These are phyloP conservation scores for Lathyrus oleraceus DNA, from an alignment of 306 rosid species.

Conservation along the genomic window DNA sequence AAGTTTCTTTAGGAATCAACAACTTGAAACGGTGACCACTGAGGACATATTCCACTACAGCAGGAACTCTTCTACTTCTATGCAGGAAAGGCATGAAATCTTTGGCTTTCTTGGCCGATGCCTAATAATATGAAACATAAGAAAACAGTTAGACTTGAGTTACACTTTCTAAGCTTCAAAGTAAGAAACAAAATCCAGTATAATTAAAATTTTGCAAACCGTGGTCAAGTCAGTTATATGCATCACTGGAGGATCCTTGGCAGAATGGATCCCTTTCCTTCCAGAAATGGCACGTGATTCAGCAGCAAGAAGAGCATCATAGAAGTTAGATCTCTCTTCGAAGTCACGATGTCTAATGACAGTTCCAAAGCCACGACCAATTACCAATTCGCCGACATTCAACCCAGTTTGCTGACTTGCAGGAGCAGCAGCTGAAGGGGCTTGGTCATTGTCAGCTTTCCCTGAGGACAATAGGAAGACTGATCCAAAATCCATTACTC, in stretches of 20 bases:
- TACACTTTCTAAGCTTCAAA: conserved; percentile 5
- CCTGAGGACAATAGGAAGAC: conserved; percentile 60
- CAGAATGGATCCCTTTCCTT: conserved; percentile 88
- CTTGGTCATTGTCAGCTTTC: conserved; percentile 74
- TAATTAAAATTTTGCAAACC: conserved; percentile 48
- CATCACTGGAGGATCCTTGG: conserved; percentile 95
- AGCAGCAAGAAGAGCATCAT: conserved; percentile 96
- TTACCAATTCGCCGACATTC: conserved; percentile 73
- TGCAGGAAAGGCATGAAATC: conserved; percentile 93
- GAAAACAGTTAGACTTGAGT: conserved; percentile 21
- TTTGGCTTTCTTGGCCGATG: conserved; percentile 80
- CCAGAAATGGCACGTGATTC: conserved; percentile 81
- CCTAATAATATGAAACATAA: conserved; percentile 53
- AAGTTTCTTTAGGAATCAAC: conserved; percentile 96
- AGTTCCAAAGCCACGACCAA: conserved; percentile 89
- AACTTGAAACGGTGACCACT: conserved; percentile 99
- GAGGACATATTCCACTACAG: conserved; percentile 93
- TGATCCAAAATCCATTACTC: conserved; percentile 97
- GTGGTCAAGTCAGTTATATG: conserved; percentile 85
- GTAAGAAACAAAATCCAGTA: conserved; percentile 9
- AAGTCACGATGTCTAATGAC: conserved; percentile 96
- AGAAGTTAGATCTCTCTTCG: conserved; percentile 91
- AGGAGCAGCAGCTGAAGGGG: conserved; percentile 50
- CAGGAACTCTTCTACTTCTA: conserved; percentile 83
- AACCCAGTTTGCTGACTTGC: conserved; percentile 63